A percentile compares a stretch with the other conserved stretches of the same genome.
Evolutionary conservation across 352 stramenopile species (phyloP).

Genomic region (Phytophthora palmivora): DNA sequence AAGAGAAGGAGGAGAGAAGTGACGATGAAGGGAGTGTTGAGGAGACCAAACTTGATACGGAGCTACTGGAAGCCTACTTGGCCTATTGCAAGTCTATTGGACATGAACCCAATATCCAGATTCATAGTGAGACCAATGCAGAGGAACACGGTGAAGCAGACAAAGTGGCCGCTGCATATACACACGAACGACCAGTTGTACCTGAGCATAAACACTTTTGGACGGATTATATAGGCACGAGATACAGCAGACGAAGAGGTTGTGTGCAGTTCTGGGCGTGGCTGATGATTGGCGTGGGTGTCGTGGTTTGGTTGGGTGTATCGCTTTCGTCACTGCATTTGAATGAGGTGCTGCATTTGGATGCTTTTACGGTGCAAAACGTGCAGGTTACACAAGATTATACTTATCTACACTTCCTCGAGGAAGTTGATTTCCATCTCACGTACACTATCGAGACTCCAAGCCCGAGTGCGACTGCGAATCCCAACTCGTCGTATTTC

Average conservation of each 20-base stretch:
- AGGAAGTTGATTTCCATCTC: slow-evolving; percentile 66
- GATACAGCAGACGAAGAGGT: slow-evolving; percentile 37
- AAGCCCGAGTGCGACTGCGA: slow-evolving; percentile 17
- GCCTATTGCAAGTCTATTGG: slow-evolving; percentile 93
- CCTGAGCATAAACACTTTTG: slow-evolving; percentile 46
- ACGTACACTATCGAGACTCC: slow-evolving; percentile 53
- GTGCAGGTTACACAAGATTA: slow-evolving; percentile 60
- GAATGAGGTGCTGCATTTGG: slow-evolving; percentile 71
- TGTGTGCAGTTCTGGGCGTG: slow-evolving; percentile 42
- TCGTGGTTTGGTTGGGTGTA: slow-evolving; percentile 35
- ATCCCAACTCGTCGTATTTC: slow-evolving; percentile 45
- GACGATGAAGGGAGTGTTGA: slow-evolving; percentile 26
- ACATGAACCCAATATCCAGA: slow-evolving; percentile 78
- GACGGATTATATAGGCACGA: slow-evolving; percentile 56
- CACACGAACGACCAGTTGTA: slow-evolving; percentile 33
- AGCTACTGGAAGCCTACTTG: slow-evolving; percentile 94
- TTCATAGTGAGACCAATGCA: slow-evolving; percentile 59
- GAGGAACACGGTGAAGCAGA: slow-evolving; percentile 29
- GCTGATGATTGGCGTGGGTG: slow-evolving; percentile 41
- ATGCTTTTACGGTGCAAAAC: slow-evolving; percentile 60
- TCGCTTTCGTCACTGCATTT: slow-evolving; percentile 42
- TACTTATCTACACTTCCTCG: slow-evolving; percentile 58
- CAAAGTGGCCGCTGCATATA: slow-evolving; percentile 26
- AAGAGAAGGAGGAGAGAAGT: slow-evolving; percentile 2
- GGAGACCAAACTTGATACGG: slow-evolving; percentile 89